Percentiles rank a stretch among this genome's conserved stretches.
Evolutionary conservation across 2,329 filamentous ascomycete genomes (phyloP).

Genomic region (Alternaria alternata): DNA sequence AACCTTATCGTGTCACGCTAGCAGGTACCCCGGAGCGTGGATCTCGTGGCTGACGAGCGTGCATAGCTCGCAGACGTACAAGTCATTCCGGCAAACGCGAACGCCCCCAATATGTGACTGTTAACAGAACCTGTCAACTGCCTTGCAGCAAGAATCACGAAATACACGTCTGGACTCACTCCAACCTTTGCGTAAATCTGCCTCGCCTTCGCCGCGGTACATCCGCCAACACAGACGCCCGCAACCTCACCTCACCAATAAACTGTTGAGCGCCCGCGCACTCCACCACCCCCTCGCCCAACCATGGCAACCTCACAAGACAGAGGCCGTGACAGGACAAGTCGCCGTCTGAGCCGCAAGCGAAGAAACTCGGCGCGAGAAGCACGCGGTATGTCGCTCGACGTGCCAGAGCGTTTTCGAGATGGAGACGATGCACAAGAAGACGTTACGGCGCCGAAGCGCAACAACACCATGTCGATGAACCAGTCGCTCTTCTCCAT

Average conservation of each 20-base stretch:
- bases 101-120: constrained; percentile 45
- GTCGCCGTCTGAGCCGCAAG: constrained; percentile 47
- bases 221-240: constrained; percentile 14
- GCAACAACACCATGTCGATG: constrained; percentile 69
- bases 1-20: constrained; percentile 26
- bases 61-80: constrained; percentile 15
- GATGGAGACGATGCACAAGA: constrained; percentile 67
- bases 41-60: constrained; percentile 23
- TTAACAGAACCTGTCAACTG: constrained; percentile 16
- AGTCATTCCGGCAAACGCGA: constrained; percentile 27
- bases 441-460: constrained; percentile 66
- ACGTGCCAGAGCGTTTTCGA: constrained; percentile 66
- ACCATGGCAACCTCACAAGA: constrained; percentile 46
- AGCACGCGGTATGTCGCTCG: constrained; percentile 52
- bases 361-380: constrained; percentile 40
- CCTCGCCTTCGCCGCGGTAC: constrained; percentile 22
- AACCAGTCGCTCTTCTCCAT: constrained; percentile 95
- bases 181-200: not conserved
- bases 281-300: constrained; percentile 19
- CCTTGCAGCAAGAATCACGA: constrained; percentile 31
- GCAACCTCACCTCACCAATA: constrained; percentile 16
- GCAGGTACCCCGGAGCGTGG: constrained; percentile 3
- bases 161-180: constrained; percentile 3
- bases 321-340: constrained; percentile 33
- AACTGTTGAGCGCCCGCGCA: constrained; percentile 16